These are phyloP conservation scores for Rhizophlyctis rosea DNA, from an alignment of 192 early-diverging fungal species.

Conservation along the genomic window DNA sequence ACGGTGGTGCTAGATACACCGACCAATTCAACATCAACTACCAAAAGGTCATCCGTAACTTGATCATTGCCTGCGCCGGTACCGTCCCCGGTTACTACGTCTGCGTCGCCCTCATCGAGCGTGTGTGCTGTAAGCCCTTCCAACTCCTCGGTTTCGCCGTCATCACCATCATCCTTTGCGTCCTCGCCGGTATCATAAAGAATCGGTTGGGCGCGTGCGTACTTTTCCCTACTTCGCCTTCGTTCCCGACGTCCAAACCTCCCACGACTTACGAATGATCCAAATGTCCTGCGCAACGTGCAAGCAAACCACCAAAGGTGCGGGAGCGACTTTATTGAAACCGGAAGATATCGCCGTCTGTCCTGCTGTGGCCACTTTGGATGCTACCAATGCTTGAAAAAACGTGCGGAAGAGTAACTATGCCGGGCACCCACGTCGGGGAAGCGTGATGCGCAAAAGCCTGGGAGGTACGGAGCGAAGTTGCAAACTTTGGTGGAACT, in stretches of 20 bases:
- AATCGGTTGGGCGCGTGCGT: constrained; percentile 35
- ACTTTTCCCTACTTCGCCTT: constrained; percentile 37
- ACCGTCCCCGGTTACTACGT: constrained; percentile 95
- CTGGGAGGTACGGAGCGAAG: constrained; percentile 34
- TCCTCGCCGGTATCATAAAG: constrained; percentile 33
- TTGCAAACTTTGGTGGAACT: constrained; percentile 21
- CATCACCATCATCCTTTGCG: constrained; percentile 70
- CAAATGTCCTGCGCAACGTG: neutral
- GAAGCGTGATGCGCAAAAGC: constrained; percentile 11
- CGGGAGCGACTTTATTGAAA: no score
- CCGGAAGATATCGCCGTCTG: constrained; percentile 32
- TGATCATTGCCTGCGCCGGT: constrained; percentile 72
- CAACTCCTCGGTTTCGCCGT: constrained; percentile 86
- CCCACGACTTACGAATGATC: neutral
- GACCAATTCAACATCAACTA: constrained; percentile 26
- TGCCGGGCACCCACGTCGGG: constrained; percentile 25
- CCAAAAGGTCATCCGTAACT: constrained; percentile 71
- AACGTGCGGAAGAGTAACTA: constrained; percentile 22
- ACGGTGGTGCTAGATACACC: constrained; percentile 9
- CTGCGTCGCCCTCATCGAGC: constrained; percentile 84
- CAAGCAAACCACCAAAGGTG: neutral
- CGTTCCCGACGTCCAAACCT: constrained; percentile 25
- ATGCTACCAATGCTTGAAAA: constrained; percentile 28
- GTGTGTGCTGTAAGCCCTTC: constrained; percentile 85
- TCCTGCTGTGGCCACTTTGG: constrained; percentile 49